Percentiles rank a stretch among this genome's conserved stretches.
These are phyloP conservation scores for Ocimum tenuiflorum DNA, from an alignment of 257 asterid genomes.

Conservation along the genomic window DNA sequence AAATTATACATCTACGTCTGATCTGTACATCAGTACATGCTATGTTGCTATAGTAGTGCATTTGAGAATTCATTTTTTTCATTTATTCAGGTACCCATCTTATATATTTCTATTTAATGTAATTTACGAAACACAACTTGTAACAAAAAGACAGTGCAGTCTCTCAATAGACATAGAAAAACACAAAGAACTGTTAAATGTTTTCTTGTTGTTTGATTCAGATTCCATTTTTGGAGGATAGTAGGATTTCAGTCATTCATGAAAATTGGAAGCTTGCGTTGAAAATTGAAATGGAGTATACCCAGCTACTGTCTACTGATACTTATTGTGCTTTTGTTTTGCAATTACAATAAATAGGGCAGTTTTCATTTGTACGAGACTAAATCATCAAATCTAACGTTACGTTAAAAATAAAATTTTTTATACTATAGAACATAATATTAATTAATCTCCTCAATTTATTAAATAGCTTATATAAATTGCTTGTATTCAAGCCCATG, in stretches of 20 bases:
- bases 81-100: neutral
- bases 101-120: neutral
- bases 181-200: slow-evolving; percentile 6
- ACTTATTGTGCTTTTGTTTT: slow-evolving; percentile 9
- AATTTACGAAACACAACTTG: neutral
- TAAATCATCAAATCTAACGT: no score
- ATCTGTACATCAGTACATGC: neutral
- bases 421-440: no score
- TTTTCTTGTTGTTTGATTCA: slow-evolving; percentile 6
- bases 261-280: slow-evolving; percentile 21
- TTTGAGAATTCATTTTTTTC: neutral
- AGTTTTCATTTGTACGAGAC: neutral
- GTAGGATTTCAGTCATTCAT: slow-evolving; percentile 23
- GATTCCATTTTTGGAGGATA: slow-evolving; percentile 24
- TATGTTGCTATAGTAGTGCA: neutral
- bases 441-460: no score
- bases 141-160: neutral
- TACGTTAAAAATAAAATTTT: no score
- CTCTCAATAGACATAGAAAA: neutral
- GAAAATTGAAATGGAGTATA: neutral
- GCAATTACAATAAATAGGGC: neutral
- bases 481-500: no score
- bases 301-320: neutral
- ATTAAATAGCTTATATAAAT: no score
- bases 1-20: neutral